Percentiles rank a stretch among this genome's conserved stretches.
Conservation (phyloP, 2,329 filamentous ascomycete genomes). For the Mycosphaerella arachidis region DNA sequence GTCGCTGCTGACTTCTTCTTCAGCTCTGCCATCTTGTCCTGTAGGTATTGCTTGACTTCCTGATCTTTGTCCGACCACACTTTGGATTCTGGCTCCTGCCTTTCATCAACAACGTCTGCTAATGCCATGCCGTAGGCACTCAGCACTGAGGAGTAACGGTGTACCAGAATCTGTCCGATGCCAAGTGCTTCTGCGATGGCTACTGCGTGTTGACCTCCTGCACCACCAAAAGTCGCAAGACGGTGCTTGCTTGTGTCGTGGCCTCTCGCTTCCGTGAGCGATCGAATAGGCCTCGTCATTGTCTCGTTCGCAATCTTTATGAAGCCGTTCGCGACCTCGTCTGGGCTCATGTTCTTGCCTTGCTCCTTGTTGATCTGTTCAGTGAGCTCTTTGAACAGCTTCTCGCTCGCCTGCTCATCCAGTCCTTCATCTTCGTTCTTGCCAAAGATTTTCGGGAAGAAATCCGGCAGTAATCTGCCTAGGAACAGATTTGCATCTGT, state of each 20-base stretch:
- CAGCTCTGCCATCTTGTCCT: conserved; percentile 70
- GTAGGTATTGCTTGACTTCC: conserved; percentile 58
- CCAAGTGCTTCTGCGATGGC: conserved; percentile 81
- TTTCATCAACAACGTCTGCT: conserved; percentile 87
- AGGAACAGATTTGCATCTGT: conserved; percentile 88
- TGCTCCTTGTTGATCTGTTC: conserved; percentile 71
- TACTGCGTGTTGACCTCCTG: conserved; percentile 88
- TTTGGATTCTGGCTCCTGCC: conserved; percentile 69
- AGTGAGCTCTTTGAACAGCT: conserved; percentile 69
- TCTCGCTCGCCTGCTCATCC: conserved; percentile 69
- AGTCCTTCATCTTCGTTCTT: conserved; percentile 79
- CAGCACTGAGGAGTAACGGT: conserved; percentile 81
- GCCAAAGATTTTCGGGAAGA: conserved; percentile 94
- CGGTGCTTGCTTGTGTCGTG: conserved; percentile 86
- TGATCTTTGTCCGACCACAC: conserved; percentile 55
- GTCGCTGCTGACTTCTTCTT: conserved; percentile 67
- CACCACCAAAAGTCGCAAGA: conserved; percentile 88
- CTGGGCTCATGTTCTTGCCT: conserved; percentile 62
- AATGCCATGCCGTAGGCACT: conserved; percentile 91
- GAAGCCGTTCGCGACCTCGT: conserved; percentile 86
- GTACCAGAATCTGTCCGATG: conserved; percentile 78
- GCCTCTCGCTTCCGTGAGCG: conserved; percentile 85
- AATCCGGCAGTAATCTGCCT: conserved; percentile 78
- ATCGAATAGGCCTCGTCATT: conserved; percentile 86
- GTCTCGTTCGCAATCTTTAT: conserved; percentile 86